Evolutionary conservation across 352 stramenopile genomes (phyloP), one percentile per base, ranked within the genome.

Genomic region (Phytophthora uliginosa): DNA sequence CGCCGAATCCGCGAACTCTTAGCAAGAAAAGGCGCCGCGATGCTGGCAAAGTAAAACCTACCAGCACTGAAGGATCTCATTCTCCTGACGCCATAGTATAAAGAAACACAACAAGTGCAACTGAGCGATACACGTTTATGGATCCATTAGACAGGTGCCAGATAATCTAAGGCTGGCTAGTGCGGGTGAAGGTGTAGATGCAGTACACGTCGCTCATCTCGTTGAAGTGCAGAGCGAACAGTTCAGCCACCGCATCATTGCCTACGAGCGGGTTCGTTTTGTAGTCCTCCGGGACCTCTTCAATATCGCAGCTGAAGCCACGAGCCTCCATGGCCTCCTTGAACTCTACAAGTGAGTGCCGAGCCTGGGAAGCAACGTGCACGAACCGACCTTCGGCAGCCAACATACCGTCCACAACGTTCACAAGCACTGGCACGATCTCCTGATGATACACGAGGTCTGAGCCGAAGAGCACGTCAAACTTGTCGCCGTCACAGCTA

Each of bases 171-270:
- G 61, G 62, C 54, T 78, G 53, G 18, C 36, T 50, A 18, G 69
- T 86, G 48, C 74, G 77, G 45, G 79, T 90, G 62, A 96, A 96
- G 8, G 84, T 94, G 83, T 96, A 96, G 63, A 95, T 83, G 76
- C 87, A 94, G 77, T 96, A 96, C 69, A 89, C 83, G 72, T 96
- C 90, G 69, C 83, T 92, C 90, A 97, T 95, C 68, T 97, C 90
- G 80, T 95, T 95, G 74, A 97, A 97, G 67, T 97, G 90, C 60
- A 97, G 69, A 66, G 89, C 74, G 53, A 96, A 96, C 31, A 96
- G 72, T 73, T 94, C 86, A 20, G 89, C 74, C 1, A 79, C 76
- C 1, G 84, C 82, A 24, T 92, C 85, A 38, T 86, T 81, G 56
- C 84, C 82, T 4, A 95, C 88, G 13, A 97, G 66, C 26, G 90